Evolutionary conservation across 1,284 basidiomycete species (phyloP).

Genomic region (Entoloma clypeatum): DNA sequence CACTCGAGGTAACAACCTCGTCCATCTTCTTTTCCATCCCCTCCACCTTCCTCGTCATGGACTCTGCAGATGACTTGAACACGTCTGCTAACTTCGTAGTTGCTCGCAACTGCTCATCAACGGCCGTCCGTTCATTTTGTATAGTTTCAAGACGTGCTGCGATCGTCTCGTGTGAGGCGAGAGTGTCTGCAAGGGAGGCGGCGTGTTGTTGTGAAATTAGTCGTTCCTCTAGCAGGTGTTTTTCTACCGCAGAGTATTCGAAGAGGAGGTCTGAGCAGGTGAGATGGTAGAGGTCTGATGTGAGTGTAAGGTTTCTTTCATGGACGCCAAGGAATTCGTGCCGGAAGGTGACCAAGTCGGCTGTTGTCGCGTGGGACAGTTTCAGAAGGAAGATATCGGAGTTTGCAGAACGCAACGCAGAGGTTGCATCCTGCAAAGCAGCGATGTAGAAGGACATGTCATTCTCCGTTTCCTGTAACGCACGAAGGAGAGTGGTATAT

Average conservation of each 20-base stretch:
- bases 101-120: conserved; percentile 27
- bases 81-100: conserved; percentile 27
- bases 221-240: conserved; percentile 28
- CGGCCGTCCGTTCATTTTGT: conserved; percentile 32
- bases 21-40: conserved; percentile 30
- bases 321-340: conserved; percentile 13
- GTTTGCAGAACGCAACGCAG: neutral
- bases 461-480: conserved; percentile 40
- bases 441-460: conserved; percentile 35
- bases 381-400: conserved; percentile 1
- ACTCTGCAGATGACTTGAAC: conserved; percentile 24
- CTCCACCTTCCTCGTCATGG: conserved; percentile 28
- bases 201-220: conserved; percentile 32
- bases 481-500: conserved; percentile 40
- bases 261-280: conserved; percentile 31
- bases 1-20: conserved; percentile 27
- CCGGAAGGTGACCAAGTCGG: conserved; percentile 9
- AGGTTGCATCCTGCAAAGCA: conserved; percentile 7
- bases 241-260: conserved; percentile 27
- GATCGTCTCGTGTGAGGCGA: conserved; percentile 38
- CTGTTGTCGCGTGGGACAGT: conserved; percentile 13
- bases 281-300: conserved; percentile 32
- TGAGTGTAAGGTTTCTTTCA: conserved; percentile 16
- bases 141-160: conserved; percentile 36
- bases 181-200: conserved; percentile 35